Evolutionary conservation across 805 yeast species (phyloP), one percentile per base, ranked within the genome.

Genomic region (Metschnikowia matae): DNA sequence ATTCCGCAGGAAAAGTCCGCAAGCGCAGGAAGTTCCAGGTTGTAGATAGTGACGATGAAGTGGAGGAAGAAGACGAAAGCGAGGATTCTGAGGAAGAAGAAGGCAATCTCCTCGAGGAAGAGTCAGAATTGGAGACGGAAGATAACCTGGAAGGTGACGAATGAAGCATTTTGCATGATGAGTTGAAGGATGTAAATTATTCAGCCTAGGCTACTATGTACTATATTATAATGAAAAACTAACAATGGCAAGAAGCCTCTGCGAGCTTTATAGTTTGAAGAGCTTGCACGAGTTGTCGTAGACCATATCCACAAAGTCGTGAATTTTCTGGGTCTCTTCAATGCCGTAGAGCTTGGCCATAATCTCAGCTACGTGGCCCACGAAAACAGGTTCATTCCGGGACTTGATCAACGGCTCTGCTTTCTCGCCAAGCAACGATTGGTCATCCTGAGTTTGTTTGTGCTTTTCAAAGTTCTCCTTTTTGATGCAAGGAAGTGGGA

Each of bases 371-470:
- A 90, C 90, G 50, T 82, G 81, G 2, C 89, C 89, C 48, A 94
- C 82, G 40, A 81, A 78, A 46, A 95, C 90, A 0, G 99, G 99
- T 66, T 94, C 99, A 65, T 94, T 90, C 62, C 99, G 77, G 0
- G 92, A 85, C 55, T 86, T 86, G 40, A 94, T 79, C 73, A 89
- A 56, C 3, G 84, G 83, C 15, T 63, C 56, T 0, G 69, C 62
- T 40, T 64, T 61, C 11, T 61, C 60, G 1, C 74, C 71, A 6
- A 58, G 42, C 18, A 49, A 40, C 6, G 59, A 53, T 4, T 56
- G 37, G 2, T 40, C 46, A 13, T 51, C 49, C 53, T 31, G 58
- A 48, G 64, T 68, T 21, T 68, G 52, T 33, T 31, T 45, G 50
- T 72, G 74, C 47, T 73, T 71, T 23, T 59, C 58, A 62, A 67